Base-by-base conservation (phyloP, 768 basidiomycete species). In the Mycena belliarum region DNA sequence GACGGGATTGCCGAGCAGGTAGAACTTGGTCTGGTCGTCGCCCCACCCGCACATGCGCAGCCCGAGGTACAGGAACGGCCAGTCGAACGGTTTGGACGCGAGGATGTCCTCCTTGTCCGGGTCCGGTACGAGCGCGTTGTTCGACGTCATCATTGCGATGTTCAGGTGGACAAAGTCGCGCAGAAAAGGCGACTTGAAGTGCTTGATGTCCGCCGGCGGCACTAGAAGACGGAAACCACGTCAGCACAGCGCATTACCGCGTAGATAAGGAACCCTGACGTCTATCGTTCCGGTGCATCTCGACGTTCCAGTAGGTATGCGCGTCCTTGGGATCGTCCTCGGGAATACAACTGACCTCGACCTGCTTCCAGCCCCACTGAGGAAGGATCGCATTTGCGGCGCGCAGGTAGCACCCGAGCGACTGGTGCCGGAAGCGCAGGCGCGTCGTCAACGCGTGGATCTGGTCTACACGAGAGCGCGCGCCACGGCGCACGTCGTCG, bases 111-210 rank as follows among this genome's bases (percentile, higher is more conserved):
- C 93, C 75, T 98, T 98, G 79, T 99, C 96, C 0, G 96, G 94
- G 67, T 99, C 95, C 1, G 96, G 96, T 33, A 98, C 72, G 51
- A 99, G 87, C 0, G 96, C 96, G 70, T 99, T 99, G 77, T 99
- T 99, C 6, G 96, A 98, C 0, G 95, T 97, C 93, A 95, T 94
- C 96, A 99, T 99, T 8, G 95, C 96, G 29, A 99, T 93, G 69
- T 99, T 99, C 55, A 99, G 84, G 69, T 98, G 97, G 87, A 93
- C 95, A 75, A 99, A 99, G 74, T 99, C 96, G 51, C 90, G 87
- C 49, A 97, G 75, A 82, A 99, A 99, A 0, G 96, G 89, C 3
- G 96, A 95, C 42, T 77, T 80, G 75, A 95, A 96, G 56, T 86
- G 82, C 66, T 91, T 95, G 57, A 82, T 80, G 45, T 95, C 80